Evolutionary conservation across 139 green algal genomes (phyloP).

Genomic region (Picochlorum sp.): DNA sequence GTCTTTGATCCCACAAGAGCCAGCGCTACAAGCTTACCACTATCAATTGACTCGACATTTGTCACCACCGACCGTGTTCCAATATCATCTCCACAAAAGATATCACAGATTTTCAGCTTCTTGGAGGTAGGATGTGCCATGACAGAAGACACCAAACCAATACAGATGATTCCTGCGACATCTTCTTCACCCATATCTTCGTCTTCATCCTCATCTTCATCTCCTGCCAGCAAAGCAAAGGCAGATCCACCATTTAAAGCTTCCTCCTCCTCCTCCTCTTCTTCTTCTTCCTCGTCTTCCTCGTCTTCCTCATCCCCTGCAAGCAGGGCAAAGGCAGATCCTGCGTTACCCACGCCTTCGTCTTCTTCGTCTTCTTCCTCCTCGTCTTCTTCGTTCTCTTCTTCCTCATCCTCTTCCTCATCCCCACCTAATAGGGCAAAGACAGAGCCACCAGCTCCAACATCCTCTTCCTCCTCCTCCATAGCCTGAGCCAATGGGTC

Average conservation of each 20-base stretch:
- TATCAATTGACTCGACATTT: slow-evolving; percentile 50
- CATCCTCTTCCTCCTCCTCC: slow-evolving; percentile 8
- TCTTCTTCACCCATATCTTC: slow-evolving; percentile 26
- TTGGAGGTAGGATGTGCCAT: slow-evolving; percentile 56
- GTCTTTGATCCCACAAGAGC: slow-evolving; percentile 53
- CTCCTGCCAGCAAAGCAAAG: slow-evolving; percentile 41
- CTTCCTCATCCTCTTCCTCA: slow-evolving; percentile 55
- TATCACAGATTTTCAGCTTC: slow-evolving; percentile 41
- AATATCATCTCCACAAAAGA: slow-evolving; percentile 31
- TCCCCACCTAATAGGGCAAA: slow-evolving; percentile 26
- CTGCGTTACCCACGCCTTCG: slow-evolving; percentile 36
- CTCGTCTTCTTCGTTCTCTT: slow-evolving; percentile 56
- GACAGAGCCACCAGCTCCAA: not conserved
- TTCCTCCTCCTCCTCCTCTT: slow-evolving; percentile 21
- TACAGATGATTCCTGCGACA: slow-evolving; percentile 11
- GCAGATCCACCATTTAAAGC: slow-evolving; percentile 26
- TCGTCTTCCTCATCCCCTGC: not conserved
- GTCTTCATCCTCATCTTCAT: slow-evolving; percentile 35
- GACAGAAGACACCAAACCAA: slow-evolving; percentile 36
- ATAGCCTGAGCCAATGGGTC: not conserved
- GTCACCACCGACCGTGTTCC: slow-evolving; percentile 51
- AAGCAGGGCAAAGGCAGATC: not conserved
- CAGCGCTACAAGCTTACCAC: slow-evolving; percentile 61
- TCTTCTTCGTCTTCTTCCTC: slow-evolving; percentile 36
- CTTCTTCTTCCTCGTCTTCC: not conserved